Evolutionary conservation across 805 yeast genomes (phyloP).

Genomic region (Barnettozyma siamensis): DNA sequence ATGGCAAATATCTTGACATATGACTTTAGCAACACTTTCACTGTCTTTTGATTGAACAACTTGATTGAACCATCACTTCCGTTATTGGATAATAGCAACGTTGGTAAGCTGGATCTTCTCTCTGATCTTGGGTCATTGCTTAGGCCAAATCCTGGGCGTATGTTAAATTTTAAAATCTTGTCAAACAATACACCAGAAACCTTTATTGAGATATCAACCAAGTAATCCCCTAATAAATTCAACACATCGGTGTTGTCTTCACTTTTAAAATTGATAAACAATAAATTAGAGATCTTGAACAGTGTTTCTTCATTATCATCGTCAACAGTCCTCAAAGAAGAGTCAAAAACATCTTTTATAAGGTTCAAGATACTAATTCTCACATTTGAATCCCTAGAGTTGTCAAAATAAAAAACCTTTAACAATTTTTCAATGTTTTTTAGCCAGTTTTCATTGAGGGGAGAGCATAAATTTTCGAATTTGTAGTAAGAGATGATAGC

Average conservation of each 20-base stretch:
- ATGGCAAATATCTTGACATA: slow-evolving; percentile 25
- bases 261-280: slow-evolving; percentile 15
- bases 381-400: slow-evolving; percentile 19
- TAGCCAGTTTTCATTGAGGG: slow-evolving; percentile 47
- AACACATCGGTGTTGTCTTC: slow-evolving; percentile 26
- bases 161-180: slow-evolving; percentile 21
- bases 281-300: slow-evolving; percentile 9
- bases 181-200: slow-evolving; percentile 12
- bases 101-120: slow-evolving; percentile 25
- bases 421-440: slow-evolving; percentile 40
- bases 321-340: slow-evolving; percentile 13
- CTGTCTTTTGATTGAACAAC: slow-evolving; percentile 12
- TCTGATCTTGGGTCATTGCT: slow-evolving; percentile 4
- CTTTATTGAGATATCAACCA: slow-evolving; percentile 20
- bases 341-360: slow-evolving; percentile 21
- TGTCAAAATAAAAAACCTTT: slow-evolving; percentile 36
- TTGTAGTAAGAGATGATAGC: slow-evolving; percentile 44
- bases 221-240: slow-evolving; percentile 24
- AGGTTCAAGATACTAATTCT: slow-evolving; percentile 29
- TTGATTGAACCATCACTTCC: neutral
- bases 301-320: slow-evolving; percentile 11
- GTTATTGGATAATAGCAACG: slow-evolving; percentile 8
- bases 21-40: slow-evolving; percentile 16
- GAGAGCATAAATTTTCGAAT: slow-evolving; percentile 47
- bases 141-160: slow-evolving; percentile 19